These are phyloP conservation scores for Solanum pennellii DNA, from an alignment of 257 asterid species.

Conservation along the genomic window DNA sequence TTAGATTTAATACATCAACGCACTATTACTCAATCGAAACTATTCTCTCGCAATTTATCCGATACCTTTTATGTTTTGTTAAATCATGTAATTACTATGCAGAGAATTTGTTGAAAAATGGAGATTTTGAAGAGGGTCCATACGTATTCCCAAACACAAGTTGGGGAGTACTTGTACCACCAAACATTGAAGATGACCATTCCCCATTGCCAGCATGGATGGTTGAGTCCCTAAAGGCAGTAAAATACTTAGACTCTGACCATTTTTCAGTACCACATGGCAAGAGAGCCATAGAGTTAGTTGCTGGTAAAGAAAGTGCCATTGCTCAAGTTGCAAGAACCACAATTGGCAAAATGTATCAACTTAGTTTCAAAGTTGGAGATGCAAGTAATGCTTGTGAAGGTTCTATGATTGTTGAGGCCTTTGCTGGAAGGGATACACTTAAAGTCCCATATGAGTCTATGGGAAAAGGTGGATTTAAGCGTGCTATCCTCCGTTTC, in stretches of 20 bases:
- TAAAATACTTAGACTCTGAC: conserved; percentile 70
- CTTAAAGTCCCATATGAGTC: conserved; percentile 74
- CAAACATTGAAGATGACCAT: conserved; percentile 84
- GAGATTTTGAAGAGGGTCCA: conserved; percentile 90
- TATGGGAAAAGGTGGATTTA: conserved; percentile 82
- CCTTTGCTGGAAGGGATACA: conserved; percentile 71
- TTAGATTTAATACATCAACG: neutral
- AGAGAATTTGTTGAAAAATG: conserved; percentile 73
- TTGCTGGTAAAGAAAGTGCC: conserved; percentile 96
- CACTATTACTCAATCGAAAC: neutral
- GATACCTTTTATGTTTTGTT: neutral
- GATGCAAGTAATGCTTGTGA: conserved; percentile 86
- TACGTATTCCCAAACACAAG: conserved; percentile 82
- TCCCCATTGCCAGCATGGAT: conserved; percentile 97
- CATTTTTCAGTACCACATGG: conserved; percentile 86
- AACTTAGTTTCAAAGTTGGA: conserved; percentile 67
- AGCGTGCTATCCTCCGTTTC: conserved; percentile 62
- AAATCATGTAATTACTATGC: conserved; percentile 4
- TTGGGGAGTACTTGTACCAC: conserved; percentile 94
- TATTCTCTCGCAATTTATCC: too few species aligned
- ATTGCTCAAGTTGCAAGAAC: conserved; percentile 79
- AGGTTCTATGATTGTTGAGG: conserved; percentile 91
- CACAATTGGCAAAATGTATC: conserved; percentile 45
- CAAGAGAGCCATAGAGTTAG: conserved; percentile 72
- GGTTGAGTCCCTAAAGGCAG: conserved; percentile 89